Evolutionary conservation across 2,329 filamentous ascomycete genomes (phyloP).

Genomic region (Bipolaris bicolor): DNA sequence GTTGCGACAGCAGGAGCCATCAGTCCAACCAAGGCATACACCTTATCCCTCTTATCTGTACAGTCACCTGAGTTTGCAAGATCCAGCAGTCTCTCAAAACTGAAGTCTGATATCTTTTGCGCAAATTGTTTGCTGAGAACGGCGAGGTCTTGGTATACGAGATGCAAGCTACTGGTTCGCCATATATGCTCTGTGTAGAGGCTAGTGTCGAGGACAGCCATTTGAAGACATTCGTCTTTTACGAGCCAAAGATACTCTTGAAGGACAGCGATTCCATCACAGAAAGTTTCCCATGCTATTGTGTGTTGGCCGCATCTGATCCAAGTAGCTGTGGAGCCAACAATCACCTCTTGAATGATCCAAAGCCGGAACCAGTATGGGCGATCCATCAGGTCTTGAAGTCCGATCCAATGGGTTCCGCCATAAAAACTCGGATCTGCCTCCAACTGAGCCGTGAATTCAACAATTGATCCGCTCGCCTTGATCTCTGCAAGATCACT

Average conservation of each 20-base stretch:
- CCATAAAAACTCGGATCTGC: neutral
- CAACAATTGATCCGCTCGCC: neutral
- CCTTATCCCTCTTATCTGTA: neutral
- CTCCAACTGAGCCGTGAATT: neutral
- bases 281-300: neutral
- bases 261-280: neutral
- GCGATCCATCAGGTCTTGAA: neutral
- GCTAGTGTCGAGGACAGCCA: neutral
- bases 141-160: constrained; percentile 1
- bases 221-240: neutral
- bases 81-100: neutral
- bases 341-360: neutral
- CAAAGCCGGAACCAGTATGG: constrained; percentile 1
- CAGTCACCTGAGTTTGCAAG: neutral
- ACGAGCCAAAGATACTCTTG: neutral
- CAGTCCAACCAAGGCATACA: neutral
- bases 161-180: neutral
- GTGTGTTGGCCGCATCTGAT: neutral
- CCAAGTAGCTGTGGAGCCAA: neutral
- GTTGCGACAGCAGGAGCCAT: neutral
- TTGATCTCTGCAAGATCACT: neutral
- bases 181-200: neutral
- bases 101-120: neutral
- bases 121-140: neutral
- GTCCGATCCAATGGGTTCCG: neutral